Evolutionary conservation across 2,329 filamentous ascomycete species (phyloP).

Genomic region (Dactylellina drechsleri): DNA sequence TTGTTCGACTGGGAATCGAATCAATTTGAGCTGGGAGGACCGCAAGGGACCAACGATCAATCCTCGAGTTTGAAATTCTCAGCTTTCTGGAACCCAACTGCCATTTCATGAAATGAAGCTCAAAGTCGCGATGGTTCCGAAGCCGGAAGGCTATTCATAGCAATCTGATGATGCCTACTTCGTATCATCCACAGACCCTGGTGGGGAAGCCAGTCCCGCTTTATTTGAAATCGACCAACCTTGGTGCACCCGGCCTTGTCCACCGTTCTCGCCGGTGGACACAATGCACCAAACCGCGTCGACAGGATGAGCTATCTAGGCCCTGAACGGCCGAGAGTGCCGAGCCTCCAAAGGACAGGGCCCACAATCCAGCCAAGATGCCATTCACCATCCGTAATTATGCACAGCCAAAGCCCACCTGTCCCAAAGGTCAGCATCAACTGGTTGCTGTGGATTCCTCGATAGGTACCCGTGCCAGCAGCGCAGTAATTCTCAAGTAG

Average conservation of each 20-base stretch:
- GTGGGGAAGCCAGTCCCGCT: constrained; percentile 19
- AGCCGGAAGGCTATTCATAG: constrained; percentile 47
- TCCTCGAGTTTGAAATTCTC: no score
- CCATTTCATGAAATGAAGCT: no score
- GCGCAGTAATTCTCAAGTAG: neutral
- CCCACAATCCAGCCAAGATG: constrained; percentile 9
- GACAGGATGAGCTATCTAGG: constrained; percentile 19
- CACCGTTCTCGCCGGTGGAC: constrained; percentile 2
- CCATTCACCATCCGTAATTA: constrained; percentile 1
- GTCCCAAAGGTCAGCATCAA: constrained; percentile 19
- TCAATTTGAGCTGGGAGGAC: no score
- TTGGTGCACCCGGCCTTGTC: neutral
- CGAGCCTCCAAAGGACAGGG: constrained; percentile 17
- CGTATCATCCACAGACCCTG: neutral
- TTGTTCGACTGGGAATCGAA: no score
- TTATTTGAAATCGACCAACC: constrained; percentile 45
- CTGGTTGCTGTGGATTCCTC: constrained; percentile 36
- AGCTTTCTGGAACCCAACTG: no score
- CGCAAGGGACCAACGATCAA: no score
- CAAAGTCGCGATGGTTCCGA: neutral
- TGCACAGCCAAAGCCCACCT: constrained; percentile 26
- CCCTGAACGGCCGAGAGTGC: constrained; percentile 16
- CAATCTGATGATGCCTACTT: constrained; percentile 39
- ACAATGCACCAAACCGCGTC: constrained; percentile 35
- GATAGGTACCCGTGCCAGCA: constrained; percentile 44